Percentiles rank a stretch among this genome's conserved stretches.
phyloP scores from a whole-genome alignment of 1,284 basidiomycete species.

The Ustilago nuda region DNA sequence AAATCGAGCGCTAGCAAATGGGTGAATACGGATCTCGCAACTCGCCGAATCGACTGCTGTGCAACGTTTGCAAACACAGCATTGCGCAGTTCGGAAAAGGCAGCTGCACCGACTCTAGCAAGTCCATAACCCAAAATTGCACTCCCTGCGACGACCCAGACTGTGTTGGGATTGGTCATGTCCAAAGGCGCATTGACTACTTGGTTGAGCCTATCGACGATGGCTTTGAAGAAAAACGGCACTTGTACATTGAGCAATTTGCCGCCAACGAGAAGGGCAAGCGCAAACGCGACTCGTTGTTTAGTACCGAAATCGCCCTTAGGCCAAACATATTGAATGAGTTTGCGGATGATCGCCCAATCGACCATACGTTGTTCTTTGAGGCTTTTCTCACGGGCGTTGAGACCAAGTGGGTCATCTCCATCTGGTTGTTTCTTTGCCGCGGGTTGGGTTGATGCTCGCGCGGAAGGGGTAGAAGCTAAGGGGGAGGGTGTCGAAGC shows the following conservation, averaged over 20 bases:
- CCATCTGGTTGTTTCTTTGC: conserved; percentile 45
- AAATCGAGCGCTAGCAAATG: conserved; percentile 91
- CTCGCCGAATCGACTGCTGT: conserved; percentile 90
- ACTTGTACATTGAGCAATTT: conserved; percentile 98
- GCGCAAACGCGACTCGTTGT: conserved; percentile 82
- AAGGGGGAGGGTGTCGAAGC: conserved; percentile 9
- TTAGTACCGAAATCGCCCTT: conserved; percentile 73
- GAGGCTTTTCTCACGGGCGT: conserved; percentile 37
- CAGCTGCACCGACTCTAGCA: conserved; percentile 86
- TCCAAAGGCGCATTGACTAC: conserved; percentile 72
- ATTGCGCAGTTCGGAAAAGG: conserved; percentile 92
- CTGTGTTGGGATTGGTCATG: conserved; percentile 80
- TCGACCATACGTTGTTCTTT: conserved; percentile 69
- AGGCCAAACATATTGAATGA: conserved; percentile 75
- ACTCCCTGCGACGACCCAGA: conserved; percentile 90
- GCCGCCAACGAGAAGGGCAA: conserved; percentile 83
- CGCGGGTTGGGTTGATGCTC: background rate
- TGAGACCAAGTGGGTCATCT: conserved; percentile 60
- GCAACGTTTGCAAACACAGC: conserved; percentile 97
- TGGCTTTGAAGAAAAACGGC: conserved; percentile 90
- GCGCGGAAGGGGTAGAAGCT: background rate
- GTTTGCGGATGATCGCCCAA: conserved; percentile 73
- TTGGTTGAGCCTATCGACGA: conserved; percentile 86
- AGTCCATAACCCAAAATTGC: conserved; percentile 91
- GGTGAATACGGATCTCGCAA: conserved; percentile 91